phyloP scores from a whole-genome alignment of 495 filamentous ascomycete genomes.

The Aspergillus incahuasiensis region DNA sequence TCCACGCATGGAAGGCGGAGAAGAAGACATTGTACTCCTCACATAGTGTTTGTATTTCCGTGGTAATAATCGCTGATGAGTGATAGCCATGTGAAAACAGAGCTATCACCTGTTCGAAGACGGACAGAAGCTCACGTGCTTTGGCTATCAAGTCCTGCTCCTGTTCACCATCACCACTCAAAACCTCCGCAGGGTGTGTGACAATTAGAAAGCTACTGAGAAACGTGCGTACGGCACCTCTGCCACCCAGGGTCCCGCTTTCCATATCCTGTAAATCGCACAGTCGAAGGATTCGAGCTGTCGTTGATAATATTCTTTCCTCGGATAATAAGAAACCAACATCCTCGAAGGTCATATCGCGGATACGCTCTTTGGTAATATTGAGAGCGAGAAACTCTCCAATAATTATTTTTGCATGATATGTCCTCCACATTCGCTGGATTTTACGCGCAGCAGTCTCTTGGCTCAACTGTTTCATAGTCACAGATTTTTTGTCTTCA shows the following conservation, averaged over 20 bases:
- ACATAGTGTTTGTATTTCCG: conserved; percentile 42
- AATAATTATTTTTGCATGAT: conserved; percentile 55
- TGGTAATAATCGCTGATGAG: conserved; percentile 32
- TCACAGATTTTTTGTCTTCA: conserved; percentile 50
- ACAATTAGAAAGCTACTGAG: conserved; percentile 89
- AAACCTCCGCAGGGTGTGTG: conserved; percentile 84
- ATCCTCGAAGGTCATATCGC: conserved; percentile 74
- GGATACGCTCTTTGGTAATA: conserved; percentile 68
- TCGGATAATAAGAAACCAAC: conserved; percentile 74
- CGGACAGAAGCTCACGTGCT: conserved; percentile 75
- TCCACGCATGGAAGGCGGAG: conserved; percentile 93
- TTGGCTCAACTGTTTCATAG: conserved; percentile 47
- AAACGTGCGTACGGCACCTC: conserved; percentile 81
- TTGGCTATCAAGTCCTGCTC: conserved; percentile 89
- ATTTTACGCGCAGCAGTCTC: conserved; percentile 68
- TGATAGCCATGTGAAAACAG: conserved; percentile 53
- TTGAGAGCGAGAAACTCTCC: conserved; percentile 63
- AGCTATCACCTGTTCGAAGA: conserved; percentile 72
- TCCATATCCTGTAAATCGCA: conserved; percentile 72
- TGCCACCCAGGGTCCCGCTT: conserved; percentile 63
- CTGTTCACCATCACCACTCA: conserved; percentile 78
- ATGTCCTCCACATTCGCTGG: conserved; percentile 71
- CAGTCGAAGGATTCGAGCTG: conserved; percentile 67
- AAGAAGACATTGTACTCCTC: conserved; percentile 76
- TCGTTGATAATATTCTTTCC: conserved; percentile 63